Percentiles rank a stretch among this genome's conserved stretches.
phyloP scores from a whole-genome alignment of 345 rosid species.

The Arabidopsis suecica region DNA sequence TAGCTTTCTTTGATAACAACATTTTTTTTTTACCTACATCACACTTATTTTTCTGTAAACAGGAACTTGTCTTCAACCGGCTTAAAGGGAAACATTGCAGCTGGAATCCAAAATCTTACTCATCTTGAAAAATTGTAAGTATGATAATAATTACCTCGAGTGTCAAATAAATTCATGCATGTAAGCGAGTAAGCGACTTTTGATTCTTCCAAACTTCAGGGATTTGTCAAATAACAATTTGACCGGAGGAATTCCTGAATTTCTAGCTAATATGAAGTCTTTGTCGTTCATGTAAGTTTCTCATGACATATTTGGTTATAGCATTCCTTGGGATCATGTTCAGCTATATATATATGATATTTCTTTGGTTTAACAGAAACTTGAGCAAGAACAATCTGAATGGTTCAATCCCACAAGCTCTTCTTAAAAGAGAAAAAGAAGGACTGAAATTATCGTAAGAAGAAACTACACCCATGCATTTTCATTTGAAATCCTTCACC shows the following conservation, averaged over 20 bases:
- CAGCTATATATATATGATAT: background rate
- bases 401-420: conserved; percentile 46
- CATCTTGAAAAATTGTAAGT: conserved; percentile 50
- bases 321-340: background rate
- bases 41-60: background rate
- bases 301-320: background rate
- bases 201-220: conserved; percentile 42
- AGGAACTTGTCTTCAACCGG: conserved; percentile 51
- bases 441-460: conserved; percentile 33
- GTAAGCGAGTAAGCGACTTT: background rate
- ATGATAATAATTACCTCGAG: background rate
- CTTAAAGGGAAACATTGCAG: conserved; percentile 39
- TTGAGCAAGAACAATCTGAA: conserved; percentile 45
- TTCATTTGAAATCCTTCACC: background rate
- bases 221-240: conserved; percentile 61
- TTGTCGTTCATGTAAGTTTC: conserved; percentile 55
- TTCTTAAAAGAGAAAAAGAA: conserved; percentile 33
- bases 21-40: background rate
- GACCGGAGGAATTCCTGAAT: conserved; percentile 50
- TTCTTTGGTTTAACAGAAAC: conserved; percentile 35
- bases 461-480: background rate
- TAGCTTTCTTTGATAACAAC: no score
- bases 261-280: conserved; percentile 49
- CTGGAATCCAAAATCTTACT: conserved; percentile 38
- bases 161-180: background rate